Conservation (phyloP, 192 early-diverging fungal genomes). For the Podila epigama region DNA sequence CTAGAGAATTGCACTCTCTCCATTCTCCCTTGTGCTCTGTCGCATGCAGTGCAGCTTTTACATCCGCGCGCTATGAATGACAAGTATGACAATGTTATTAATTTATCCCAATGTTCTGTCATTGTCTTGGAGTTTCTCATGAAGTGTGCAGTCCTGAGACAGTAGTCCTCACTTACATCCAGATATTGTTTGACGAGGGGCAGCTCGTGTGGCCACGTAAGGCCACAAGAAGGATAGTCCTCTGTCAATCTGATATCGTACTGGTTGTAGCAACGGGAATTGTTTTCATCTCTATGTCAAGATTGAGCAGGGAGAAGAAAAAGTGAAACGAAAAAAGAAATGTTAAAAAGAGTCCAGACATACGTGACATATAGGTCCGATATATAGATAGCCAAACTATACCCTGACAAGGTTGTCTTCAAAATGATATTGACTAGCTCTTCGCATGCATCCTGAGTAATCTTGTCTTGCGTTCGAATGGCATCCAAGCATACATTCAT, state of each 20-base stretch:
- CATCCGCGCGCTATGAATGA: constrained; percentile 51
- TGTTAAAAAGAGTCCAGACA: no score
- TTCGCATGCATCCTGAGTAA: constrained; percentile 52
- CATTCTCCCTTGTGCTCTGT: constrained; percentile 50
- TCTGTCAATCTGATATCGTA: constrained; percentile 65
- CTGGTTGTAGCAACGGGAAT: constrained; percentile 57
- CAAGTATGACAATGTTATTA: background rate
- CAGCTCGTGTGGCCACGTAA: constrained; percentile 63
- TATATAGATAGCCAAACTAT: background rate
- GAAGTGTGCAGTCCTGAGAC: background rate
- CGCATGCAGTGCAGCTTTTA: constrained; percentile 67
- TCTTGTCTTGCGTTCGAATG: constrained; percentile 21
- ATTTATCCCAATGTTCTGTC: background rate
- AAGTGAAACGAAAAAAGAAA: background rate
- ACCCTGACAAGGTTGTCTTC: background rate
- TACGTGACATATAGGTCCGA: no score
- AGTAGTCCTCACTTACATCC: constrained; percentile 51
- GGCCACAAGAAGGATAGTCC: constrained; percentile 56
- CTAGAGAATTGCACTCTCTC: constrained; percentile 68
- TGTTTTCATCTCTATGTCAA: constrained; percentile 19
- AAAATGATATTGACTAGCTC: constrained; percentile 24
- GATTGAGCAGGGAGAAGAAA: no score
- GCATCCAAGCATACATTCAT: constrained; percentile 42
- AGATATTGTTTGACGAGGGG: constrained; percentile 54
- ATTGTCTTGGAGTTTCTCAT: no score